Conservation (phyloP, 106 monocot genomes). For the Posidonia australis region DNA sequence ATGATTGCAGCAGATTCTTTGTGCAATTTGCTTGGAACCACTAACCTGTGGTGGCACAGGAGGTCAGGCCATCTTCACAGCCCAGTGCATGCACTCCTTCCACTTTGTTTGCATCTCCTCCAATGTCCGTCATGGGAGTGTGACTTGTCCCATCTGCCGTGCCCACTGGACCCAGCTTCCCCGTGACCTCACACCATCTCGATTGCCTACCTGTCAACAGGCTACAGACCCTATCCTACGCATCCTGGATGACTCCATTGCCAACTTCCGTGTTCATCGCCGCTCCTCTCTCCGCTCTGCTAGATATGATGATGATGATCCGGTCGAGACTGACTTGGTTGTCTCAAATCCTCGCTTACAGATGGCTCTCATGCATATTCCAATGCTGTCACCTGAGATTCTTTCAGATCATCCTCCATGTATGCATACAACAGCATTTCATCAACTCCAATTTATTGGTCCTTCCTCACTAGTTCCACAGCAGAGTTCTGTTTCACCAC, state of each 20-base stretch:
- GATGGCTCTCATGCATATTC: constrained; percentile 21
- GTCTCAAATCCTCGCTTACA: constrained; percentile 25
- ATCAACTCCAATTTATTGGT: constrained; percentile 7
- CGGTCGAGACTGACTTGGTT: constrained; percentile 27
- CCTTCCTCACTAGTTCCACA: constrained; percentile 9
- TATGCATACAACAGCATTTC: constrained; percentile 7
- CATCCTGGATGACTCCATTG: constrained; percentile 86
- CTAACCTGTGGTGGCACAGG: constrained; percentile 17
- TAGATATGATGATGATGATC: constrained; percentile 81
- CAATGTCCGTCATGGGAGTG: constrained; percentile 74
- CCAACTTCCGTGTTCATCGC: constrained; percentile 72
- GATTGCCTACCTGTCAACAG: constrained; percentile 8
- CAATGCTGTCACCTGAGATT: not conserved
- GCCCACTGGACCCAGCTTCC: constrained; percentile 78
- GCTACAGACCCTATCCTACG: constrained; percentile 55
- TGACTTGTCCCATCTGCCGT: constrained; percentile 83
- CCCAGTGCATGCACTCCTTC: constrained; percentile 72
- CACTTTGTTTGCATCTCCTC: constrained; percentile 81
- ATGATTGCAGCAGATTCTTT: constrained; percentile 34
- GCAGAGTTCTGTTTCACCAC: constrained; percentile 10
- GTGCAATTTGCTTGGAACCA: constrained; percentile 80
- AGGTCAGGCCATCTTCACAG: constrained; percentile 45
- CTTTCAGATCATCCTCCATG: not conserved
- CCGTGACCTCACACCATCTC: constrained; percentile 26
- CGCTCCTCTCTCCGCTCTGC: constrained; percentile 48